These are phyloP conservation scores for Corylus avellana DNA, from an alignment of 306 rosid species.

Conservation along the genomic window DNA sequence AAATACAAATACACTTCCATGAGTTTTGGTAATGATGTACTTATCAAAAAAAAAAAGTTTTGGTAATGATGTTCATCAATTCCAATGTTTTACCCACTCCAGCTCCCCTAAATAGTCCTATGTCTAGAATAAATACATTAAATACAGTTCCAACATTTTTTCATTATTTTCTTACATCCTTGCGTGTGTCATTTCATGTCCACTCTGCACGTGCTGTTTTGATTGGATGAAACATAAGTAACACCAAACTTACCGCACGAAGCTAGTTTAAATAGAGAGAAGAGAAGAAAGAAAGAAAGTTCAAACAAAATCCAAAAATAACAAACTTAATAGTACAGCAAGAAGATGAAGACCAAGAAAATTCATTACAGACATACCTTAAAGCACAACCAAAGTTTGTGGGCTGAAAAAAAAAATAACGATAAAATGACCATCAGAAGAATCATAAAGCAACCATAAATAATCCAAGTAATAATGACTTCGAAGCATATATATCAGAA, in stretches of 20 bases:
- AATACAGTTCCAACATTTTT: not conserved
- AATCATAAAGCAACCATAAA: constrained; percentile 22
- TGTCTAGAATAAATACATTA: not conserved
- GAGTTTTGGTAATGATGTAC: not conserved
- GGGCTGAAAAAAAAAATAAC: constrained; percentile 67
- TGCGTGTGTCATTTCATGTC: not conserved
- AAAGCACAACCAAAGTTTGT: constrained; percentile 89
- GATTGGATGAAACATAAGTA: not conserved
- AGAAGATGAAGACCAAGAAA: constrained; percentile 26
- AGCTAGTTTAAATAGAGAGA: not conserved
- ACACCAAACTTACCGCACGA: not conserved
- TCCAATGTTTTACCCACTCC: not conserved
- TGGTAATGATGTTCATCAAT: not conserved
- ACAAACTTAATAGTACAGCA: constrained; percentile 5
- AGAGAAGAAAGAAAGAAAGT: not conserved
- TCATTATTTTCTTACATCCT: not conserved
- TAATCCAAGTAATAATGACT: not conserved
- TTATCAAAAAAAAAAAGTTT: no score
- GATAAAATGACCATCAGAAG: constrained; percentile 22
- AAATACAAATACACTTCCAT: not conserved
- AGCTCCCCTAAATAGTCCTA: not conserved
- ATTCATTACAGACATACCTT: constrained; percentile 50
- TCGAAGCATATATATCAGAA: not conserved
- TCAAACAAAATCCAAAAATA: constrained; percentile 8
- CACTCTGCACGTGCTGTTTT: not conserved